Base-by-base conservation (phyloP, 768 basidiomycete genomes). In the Wakefieldia striispora region DNA sequence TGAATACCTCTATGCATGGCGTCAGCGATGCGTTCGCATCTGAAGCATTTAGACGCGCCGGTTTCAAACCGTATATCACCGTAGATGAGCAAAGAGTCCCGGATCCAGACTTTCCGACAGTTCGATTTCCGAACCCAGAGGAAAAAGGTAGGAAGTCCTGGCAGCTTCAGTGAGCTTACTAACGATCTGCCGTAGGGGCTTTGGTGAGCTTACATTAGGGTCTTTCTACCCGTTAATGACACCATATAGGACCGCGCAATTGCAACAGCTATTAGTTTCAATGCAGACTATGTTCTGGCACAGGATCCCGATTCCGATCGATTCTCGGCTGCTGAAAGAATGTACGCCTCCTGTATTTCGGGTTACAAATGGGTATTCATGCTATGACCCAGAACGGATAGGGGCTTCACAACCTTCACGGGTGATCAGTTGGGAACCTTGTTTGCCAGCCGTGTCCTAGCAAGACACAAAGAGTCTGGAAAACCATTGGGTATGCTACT, bases 1-100 rank as follows among this genome's bases (percentile, higher is more conserved):
- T 91, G 17, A 91, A 91, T 61, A 95, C 93, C 0, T 87, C 91
- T 0, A 85, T 95, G 87, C 92, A 95, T 58, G 92, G 92, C 0
- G 92, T 95, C 45, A 83, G 90, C 56, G 78, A 92, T 63, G 67
- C 72, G 5, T 86, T 86, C 57, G 74, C 82, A 35, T 67, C 65
- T 8, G 64, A 72, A 43, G 85, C 81, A 0, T 86, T 94, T 51
- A 67, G 72, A 34, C 52, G 68, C 3, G 83, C 81, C 49, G 83
- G 83, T 6, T 82, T 91, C 51, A 59, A 73, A 16, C 74, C 78
- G 1, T 84, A 78, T 62, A 72, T 76, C 10, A 77, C 83, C 2
- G 87, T 92, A 11, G 59, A 63, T 43, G 77, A 82, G 54, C 92
- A 95, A 65, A 77, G 78, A 53, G 47, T 71, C 3, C 88, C 93